These are phyloP conservation scores for Ambrosiella xylebori DNA, from an alignment of 2,329 filamentous ascomycete genomes.

Conservation along the genomic window DNA sequence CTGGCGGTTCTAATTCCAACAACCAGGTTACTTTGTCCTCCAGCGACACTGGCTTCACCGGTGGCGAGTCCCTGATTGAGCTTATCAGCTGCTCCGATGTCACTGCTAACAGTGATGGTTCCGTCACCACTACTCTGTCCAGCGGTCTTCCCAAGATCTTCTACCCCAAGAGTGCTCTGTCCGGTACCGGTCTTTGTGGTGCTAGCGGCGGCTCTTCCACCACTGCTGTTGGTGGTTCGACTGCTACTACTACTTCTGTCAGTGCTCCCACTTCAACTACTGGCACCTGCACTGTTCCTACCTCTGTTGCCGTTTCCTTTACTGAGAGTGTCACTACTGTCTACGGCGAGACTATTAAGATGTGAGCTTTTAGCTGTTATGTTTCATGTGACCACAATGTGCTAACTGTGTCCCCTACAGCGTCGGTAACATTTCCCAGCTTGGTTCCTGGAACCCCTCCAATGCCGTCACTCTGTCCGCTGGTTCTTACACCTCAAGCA, in stretches of 20 bases:
- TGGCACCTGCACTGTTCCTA: constrained; percentile 18
- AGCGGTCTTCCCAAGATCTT: constrained; percentile 13
- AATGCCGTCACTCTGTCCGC: constrained; percentile 33
- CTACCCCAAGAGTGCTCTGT: constrained; percentile 10
- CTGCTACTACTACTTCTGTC: constrained; percentile 1
- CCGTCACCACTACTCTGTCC: constrained; percentile 10
- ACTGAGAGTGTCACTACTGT: constrained; percentile 26
- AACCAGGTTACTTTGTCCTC: constrained; percentile 11
- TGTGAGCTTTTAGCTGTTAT: constrained; percentile 21
- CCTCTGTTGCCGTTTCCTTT: constrained; percentile 26
- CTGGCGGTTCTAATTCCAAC: constrained; percentile 10
- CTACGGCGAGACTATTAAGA: constrained; percentile 33
- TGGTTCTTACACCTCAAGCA: constrained; percentile 32
- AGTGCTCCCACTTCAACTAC: neutral
- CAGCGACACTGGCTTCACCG: constrained; percentile 11
- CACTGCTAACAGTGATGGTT: constrained; percentile 11
- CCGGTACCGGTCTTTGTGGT: constrained; percentile 9
- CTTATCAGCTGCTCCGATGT: constrained; percentile 10
- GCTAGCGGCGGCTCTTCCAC: neutral
- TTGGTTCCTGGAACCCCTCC: constrained; percentile 21
- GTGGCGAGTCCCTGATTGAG: constrained; percentile 12
- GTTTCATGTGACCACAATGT: neutral
- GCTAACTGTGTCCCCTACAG: constrained; percentile 3
- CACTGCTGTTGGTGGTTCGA: neutral
- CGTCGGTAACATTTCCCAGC: constrained; percentile 23